Conservation (phyloP, 495 filamentous ascomycete species). For the Hyaloscypha variabilis region DNA sequence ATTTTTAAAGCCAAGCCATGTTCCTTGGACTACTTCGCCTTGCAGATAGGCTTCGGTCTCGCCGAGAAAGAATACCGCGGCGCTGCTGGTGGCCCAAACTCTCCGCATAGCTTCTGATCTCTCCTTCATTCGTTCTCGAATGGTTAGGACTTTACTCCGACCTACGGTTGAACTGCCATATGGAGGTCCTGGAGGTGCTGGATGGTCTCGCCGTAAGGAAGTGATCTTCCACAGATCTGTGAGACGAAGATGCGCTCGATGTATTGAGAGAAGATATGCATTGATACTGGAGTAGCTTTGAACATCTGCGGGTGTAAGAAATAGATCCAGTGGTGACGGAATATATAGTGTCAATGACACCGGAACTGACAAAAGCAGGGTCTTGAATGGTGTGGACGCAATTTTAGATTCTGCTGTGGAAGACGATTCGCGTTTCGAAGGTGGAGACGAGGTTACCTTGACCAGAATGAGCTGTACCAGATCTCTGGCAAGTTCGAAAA, state of each 20-base stretch:
- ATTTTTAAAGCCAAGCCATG: slow-evolving; percentile 67
- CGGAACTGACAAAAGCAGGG: slow-evolving; percentile 79
- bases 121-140: slow-evolving; percentile 59
- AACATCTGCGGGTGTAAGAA: slow-evolving; percentile 75
- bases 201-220: slow-evolving; percentile 72
- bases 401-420: slow-evolving; percentile 26
- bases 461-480: slow-evolving; percentile 69
- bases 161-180: slow-evolving; percentile 62
- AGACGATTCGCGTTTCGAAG: slow-evolving; percentile 29
- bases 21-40: slow-evolving; percentile 80
- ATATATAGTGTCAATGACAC: slow-evolving; percentile 72
- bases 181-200: slow-evolving; percentile 65
- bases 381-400: slow-evolving; percentile 64
- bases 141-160: slow-evolving; percentile 51
- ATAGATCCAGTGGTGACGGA: slow-evolving; percentile 81
- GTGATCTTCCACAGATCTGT: slow-evolving; percentile 85
- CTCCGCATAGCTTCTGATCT: slow-evolving; percentile 69
- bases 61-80: slow-evolving; percentile 83
- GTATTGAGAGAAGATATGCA: slow-evolving; percentile 82
- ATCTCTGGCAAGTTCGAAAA: slow-evolving; percentile 78
- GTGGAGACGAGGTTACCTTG: slow-evolving; percentile 40
- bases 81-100: slow-evolving; percentile 84
- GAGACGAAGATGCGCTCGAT: slow-evolving; percentile 79
- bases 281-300: slow-evolving; percentile 80
- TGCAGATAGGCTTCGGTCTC: slow-evolving; percentile 87